Base-by-base conservation (phyloP, 305 asterid genomes). In the Fraxinus velutina region DNA sequence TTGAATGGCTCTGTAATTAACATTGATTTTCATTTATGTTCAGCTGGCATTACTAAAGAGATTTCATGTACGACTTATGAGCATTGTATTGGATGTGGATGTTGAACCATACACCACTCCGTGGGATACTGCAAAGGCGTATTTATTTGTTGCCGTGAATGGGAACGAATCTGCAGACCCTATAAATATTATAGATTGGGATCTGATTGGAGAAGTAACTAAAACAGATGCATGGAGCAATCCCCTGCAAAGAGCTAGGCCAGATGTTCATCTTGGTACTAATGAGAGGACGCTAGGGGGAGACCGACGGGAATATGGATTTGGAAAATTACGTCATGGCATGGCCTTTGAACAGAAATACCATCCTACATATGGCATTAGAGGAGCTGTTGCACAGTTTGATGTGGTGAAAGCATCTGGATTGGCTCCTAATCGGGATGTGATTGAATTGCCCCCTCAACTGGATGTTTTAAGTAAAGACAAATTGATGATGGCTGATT, bases 81-180 rank as follows among this genome's bases (percentile, higher is more conserved):
- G 99, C 92, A 93, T 94, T 90, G 98, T 96, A 64, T 89, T 96
- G 92, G 99, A 96, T 81, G 99, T 96, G 89, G 98, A 94, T 86
- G 99, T 94, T 75, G 99, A 96, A 83, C 99, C 98, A 84, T 89
- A 98, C 81, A 93, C 87, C 88, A 96, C 99, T 82, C 98, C 99
- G 33, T 96, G 99, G 99, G 98, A 96, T 87, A 84, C 92, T 82
- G 91, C 93, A 68, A 96, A 96, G 92, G 98, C 99, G 22, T 94
- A 94, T 88, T 87, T 96, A 83, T 96, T 96, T 90, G 93, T 88
- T 81, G 98, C 98, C 66, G 78, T 92, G 87, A 75, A 83, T 81
- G 92, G 90, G 82, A 85, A 78, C 75, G 82, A 79, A 83, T 86
- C 89, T 77, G 82, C 78, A 44, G 90, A 92, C 86, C 86, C 88